Evolutionary conservation across 139 green algal species (phyloP).

Genomic region (Medakamo hakoo): DNA sequence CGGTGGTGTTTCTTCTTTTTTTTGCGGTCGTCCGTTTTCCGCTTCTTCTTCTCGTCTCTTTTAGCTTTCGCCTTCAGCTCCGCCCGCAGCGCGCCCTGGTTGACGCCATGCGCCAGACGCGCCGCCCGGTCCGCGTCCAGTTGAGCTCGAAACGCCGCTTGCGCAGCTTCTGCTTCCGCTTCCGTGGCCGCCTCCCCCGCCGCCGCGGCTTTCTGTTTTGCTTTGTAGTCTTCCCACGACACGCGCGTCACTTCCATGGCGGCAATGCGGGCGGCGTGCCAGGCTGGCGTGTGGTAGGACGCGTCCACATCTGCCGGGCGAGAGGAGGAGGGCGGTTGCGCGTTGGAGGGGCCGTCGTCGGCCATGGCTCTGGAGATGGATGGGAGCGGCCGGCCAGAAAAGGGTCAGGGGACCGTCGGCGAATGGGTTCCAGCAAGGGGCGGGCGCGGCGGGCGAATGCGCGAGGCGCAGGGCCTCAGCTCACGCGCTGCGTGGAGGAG

Average conservation of each 20-base stretch:
- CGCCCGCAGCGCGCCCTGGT: constrained; percentile 10
- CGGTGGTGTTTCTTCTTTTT: constrained; percentile 6
- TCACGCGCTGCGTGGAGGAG: too few species aligned
- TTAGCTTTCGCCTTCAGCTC: constrained; percentile 10
- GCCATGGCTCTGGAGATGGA: too few species aligned
- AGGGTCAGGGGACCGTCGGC: too few species aligned
- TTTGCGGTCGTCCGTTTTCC: constrained; percentile 4
- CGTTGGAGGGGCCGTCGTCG: neutral
- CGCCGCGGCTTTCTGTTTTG: constrained; percentile 25
- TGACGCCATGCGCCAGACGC: constrained; percentile 6
- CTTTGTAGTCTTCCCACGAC: constrained; percentile 39
- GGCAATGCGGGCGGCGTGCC: constrained; percentile 34
- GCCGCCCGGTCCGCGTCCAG: constrained; percentile 23
- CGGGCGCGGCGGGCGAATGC: too few species aligned
- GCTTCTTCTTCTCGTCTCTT: neutral
- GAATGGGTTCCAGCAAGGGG: too few species aligned
- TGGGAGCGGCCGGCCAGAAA: too few species aligned
- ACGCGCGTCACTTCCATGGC: constrained; percentile 22
- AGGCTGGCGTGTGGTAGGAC: constrained; percentile 37
- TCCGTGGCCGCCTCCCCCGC: constrained; percentile 1
- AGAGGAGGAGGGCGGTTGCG: neutral
- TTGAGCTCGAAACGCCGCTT: constrained; percentile 23
- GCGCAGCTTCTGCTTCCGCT: neutral
- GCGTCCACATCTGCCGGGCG: constrained; percentile 12
- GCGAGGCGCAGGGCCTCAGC: too few species aligned